These are phyloP conservation scores for Aspergillus arachidicola DNA, from an alignment of 2,329 filamentous ascomycete genomes.

Conservation along the genomic window DNA sequence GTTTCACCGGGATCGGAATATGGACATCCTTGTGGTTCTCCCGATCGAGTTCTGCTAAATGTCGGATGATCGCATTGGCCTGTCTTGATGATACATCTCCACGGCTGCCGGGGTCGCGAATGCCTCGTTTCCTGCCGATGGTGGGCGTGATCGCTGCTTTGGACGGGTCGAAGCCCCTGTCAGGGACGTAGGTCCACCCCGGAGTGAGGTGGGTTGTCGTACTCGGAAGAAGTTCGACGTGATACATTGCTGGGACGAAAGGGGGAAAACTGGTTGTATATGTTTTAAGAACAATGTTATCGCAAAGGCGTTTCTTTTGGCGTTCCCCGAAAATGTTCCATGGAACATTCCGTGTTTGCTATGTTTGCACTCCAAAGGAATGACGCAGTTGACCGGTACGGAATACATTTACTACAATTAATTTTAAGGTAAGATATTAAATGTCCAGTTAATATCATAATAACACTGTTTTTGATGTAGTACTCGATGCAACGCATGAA, in stretches of 20 bases:
- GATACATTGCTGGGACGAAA: conserved; percentile 55
- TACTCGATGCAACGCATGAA: neutral
- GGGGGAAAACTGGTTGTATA: neutral
- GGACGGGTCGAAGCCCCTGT: conserved; percentile 64
- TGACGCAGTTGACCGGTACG: conserved; percentile 9
- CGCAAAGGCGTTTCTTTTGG: neutral
- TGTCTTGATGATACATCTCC: conserved; percentile 78
- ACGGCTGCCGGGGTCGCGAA: conserved; percentile 56
- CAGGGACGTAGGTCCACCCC: conserved; percentile 90
- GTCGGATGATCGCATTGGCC: conserved; percentile 77
- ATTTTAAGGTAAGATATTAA: no score
- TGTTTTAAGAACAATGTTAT: neutral
- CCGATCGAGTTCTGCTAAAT: conserved; percentile 78
- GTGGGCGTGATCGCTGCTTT: conserved; percentile 56
- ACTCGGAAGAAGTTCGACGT: conserved; percentile 80
- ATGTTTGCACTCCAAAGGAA: conserved; percentile 19
- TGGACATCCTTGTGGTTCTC: conserved; percentile 74
- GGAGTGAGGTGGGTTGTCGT: conserved; percentile 71
- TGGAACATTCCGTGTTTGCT: conserved; percentile 17
- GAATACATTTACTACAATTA: neutral
- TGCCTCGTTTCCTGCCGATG: conserved; percentile 69
- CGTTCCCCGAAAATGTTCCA: conserved; percentile 3
- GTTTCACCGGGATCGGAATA: conserved; percentile 68
- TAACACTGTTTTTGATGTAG: neutral
- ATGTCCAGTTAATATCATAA: neutral